phyloP scores from a whole-genome alignment of 257 asterid genomes.

The Penstemon barbatus region DNA sequence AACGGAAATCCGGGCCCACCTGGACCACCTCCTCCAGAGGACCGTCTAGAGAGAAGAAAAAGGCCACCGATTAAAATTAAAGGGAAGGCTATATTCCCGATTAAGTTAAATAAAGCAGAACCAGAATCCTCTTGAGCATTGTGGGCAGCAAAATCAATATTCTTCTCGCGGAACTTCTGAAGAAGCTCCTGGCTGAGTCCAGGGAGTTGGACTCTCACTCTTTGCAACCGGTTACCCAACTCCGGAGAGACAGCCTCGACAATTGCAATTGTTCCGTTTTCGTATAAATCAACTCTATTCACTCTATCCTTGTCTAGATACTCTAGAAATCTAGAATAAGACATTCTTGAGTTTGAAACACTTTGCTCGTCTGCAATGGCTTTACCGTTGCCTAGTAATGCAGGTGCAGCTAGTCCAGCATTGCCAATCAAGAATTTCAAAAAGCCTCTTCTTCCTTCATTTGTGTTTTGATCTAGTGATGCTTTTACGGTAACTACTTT shows the following conservation, averaged over 20 bases:
- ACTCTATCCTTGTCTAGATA: slow-evolving; percentile 91
- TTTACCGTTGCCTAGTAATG: slow-evolving; percentile 57
- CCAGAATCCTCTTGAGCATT: slow-evolving; percentile 95
- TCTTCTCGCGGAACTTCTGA: slow-evolving; percentile 88
- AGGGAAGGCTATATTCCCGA: slow-evolving; percentile 91
- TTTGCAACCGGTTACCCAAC: slow-evolving; percentile 82
- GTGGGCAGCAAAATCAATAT: slow-evolving; percentile 94
- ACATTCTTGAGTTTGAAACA: slow-evolving; percentile 92
- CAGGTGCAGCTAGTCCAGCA: slow-evolving; percentile 63
- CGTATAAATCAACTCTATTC: slow-evolving; percentile 76
- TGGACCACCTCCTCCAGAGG: slow-evolving; percentile 97
- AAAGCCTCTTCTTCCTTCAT: slow-evolving; percentile 74
- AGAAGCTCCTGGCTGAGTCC: slow-evolving; percentile 98
- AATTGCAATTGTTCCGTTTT: slow-evolving; percentile 91
- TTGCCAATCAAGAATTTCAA: slow-evolving; percentile 73
- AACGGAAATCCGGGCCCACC: slow-evolving; percentile 96
- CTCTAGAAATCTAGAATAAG: slow-evolving; percentile 95
- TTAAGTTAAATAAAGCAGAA: slow-evolving; percentile 73
- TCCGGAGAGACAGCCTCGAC: slow-evolving; percentile 95
- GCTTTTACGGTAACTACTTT: slow-evolving; percentile 45
- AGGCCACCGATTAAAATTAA: slow-evolving; percentile 87
- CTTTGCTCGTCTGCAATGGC: slow-evolving; percentile 92
- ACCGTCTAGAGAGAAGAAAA: slow-evolving; percentile 88
- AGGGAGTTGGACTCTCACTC: slow-evolving; percentile 94
- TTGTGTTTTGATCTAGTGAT: slow-evolving; percentile 45